phyloP scores from a whole-genome alignment of 208 protist species.

The Spongospora subterranea region DNA sequence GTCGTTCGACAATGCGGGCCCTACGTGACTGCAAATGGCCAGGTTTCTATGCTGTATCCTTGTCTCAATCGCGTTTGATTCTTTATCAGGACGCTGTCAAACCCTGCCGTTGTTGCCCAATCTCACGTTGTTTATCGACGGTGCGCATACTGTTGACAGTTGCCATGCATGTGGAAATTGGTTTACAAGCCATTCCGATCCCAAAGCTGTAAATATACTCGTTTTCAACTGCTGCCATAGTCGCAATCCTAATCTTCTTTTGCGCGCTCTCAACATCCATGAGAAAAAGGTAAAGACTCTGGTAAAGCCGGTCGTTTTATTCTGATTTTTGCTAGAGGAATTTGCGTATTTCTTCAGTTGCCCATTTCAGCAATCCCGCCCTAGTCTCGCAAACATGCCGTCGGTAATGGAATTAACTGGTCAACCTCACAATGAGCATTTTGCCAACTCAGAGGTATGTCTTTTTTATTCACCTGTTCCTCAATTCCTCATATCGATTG shows the following conservation, averaged over 20 bases:
- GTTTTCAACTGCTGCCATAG: conserved; percentile 4
- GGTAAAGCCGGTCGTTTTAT: background rate
- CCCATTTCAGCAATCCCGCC: conserved; percentile 9
- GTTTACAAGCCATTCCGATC: background rate
- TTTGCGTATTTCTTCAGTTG: conserved; percentile 12
- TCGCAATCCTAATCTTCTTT: background rate
- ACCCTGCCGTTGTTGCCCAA: background rate
- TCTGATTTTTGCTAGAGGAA: background rate
- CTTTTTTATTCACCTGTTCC: background rate
- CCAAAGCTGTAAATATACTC: background rate
- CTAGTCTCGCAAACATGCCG: background rate
- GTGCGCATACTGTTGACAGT: conserved; percentile 18
- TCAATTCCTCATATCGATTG: background rate
- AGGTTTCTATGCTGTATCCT: background rate
- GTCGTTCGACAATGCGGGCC: background rate
- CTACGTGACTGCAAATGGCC: conserved; percentile 38
- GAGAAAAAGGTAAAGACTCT: background rate
- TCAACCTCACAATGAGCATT: background rate
- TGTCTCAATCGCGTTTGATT: background rate
- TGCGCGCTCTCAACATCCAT: background rate
- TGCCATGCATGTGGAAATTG: background rate
- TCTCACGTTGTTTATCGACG: conserved; percentile 39
- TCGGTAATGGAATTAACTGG: background rate
- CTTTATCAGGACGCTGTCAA: background rate
- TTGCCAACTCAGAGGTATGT: background rate